Evolutionary conservation across 805 yeast genomes (phyloP), one percentile per base, ranked within the genome.

Genomic region (Candida maesae): DNA sequence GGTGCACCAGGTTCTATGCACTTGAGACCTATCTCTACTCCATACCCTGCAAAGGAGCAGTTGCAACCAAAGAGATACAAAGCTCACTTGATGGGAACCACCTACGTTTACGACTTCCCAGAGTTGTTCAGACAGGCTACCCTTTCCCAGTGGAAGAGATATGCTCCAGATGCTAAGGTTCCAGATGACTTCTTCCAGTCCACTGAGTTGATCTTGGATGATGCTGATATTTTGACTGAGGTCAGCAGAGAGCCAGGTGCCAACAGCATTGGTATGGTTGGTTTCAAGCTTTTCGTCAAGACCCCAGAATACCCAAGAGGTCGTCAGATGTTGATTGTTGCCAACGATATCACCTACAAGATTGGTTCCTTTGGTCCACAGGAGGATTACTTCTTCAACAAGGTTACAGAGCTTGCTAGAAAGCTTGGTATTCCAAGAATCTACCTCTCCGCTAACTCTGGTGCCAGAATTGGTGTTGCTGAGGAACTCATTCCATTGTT

Each of bases 331-430:
- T 76, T 91, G 47, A 76, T 93, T 56, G 85, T 93, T 61, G 98
- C 99, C 35, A 93, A 93, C 60, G 99, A 93, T 65, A 93, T 93
- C 59, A 93, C 99, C 32, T 93, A 74, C 74, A 90, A 89, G 79
- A 91, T 93, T 67, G 99, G 99, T 66, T 95, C 99, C 0, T 93
- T 93, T 58, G 99, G 99, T 57, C 99, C 99, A 18, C 82, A 76
- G 56, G 99, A 93, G 69, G 99, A 93, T 68, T 73, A 71, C 42
- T 93, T 82, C 72, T 93, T 93, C 76, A 78, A 86, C 72, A 81
- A 83, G 61, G 95, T 90, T 50, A 93, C 99, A 26, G 95, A 89
- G 59, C 76, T 81, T 53, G 96, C 98, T 25, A 79, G 96, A 69
- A 73, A 78, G 60, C 74, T 81, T 51, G 99, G 99, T 46, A 81